These are phyloP conservation scores for Dalbergia oliveri DNA, from an alignment of 306 rosid genomes.

Conservation along the genomic window DNA sequence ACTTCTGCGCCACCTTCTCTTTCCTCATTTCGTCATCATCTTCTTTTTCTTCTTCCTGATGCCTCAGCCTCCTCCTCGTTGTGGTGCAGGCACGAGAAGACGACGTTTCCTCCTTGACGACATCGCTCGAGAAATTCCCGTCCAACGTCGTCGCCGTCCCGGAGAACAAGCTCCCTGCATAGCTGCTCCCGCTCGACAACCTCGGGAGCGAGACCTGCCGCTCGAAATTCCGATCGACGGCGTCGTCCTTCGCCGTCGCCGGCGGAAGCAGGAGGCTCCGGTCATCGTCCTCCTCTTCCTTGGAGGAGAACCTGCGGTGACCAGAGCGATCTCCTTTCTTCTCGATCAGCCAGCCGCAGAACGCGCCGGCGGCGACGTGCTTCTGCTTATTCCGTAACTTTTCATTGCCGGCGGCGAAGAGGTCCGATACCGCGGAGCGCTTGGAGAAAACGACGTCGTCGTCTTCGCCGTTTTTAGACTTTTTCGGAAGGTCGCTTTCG, in stretches of 20 bases:
- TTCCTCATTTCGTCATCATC: constrained; percentile 21
- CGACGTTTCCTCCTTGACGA: constrained; percentile 62
- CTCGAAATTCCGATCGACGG: constrained; percentile 66
- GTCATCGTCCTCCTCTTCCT: constrained; percentile 59
- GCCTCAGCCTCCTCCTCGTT: constrained; percentile 23
- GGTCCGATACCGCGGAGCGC: constrained; percentile 55
- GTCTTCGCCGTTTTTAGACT: constrained; percentile 14
- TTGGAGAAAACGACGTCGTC: constrained; percentile 50
- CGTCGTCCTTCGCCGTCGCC: constrained; percentile 50
- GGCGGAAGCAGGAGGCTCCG: constrained; percentile 49
- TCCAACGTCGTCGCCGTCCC: constrained; percentile 69
- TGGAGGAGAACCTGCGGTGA: constrained; percentile 35
- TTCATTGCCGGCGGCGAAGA: constrained; percentile 55
- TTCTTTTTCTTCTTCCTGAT: constrained; percentile 38
- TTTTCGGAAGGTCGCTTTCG: constrained; percentile 60
- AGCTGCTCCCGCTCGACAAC: constrained; percentile 83
- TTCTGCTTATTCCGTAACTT: constrained; percentile 49
- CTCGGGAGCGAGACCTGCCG: constrained; percentile 75
- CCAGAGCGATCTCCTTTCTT: constrained; percentile 55
- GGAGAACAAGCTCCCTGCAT: constrained; percentile 88
- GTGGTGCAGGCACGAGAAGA: constrained; percentile 49
- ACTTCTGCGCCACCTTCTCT: constrained; percentile 53
- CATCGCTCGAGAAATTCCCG: constrained; percentile 64
- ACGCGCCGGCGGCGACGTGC: constrained; percentile 54
- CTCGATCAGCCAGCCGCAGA: constrained; percentile 72